phyloP scores from a whole-genome alignment of 345 rosid genomes.

The Eucalyptus victrix region DNA sequence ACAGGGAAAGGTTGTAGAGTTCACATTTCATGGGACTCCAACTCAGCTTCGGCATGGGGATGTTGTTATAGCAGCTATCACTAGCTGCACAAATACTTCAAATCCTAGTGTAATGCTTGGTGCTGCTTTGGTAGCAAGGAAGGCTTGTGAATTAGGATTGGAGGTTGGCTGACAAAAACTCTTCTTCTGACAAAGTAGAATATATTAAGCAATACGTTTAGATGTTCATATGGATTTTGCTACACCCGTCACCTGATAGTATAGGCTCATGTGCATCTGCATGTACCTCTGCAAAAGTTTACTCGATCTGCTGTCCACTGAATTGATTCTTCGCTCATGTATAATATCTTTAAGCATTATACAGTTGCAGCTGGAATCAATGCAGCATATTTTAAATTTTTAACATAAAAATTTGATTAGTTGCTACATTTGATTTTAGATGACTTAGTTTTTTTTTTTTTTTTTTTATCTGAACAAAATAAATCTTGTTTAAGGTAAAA shows the following conservation, averaged over 20 bases:
- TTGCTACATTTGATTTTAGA: neutral
- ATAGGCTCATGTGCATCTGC: neutral
- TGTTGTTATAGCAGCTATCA: conserved; percentile 93
- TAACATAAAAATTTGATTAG: neutral
- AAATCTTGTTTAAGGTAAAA: conserved; percentile 38
- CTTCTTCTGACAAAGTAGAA: neutral
- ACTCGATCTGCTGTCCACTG: neutral
- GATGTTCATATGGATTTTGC: neutral
- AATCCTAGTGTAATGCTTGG: conserved; percentile 98
- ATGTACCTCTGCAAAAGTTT: neutral
- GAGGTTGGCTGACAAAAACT: conserved; percentile 38
- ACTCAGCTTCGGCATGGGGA: conserved; percentile 76
- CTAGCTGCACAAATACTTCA: conserved; percentile 97
- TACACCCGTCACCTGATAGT: neutral
- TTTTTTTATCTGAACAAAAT: neutral
- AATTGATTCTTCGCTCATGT: neutral
- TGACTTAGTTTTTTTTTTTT: neutral
- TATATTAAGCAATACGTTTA: neutral
- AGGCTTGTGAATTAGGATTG: conserved; percentile 82
- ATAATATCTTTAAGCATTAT: neutral
- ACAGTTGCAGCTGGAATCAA: neutral
- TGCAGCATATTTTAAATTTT: neutral
- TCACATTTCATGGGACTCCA: conserved; percentile 47
- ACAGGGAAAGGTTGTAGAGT: conserved; percentile 58
- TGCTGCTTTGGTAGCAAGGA: conserved; percentile 90